Evolutionary conservation across 2,329 filamentous ascomycete genomes (phyloP).

Genomic region (Penicillium brasilianum): DNA sequence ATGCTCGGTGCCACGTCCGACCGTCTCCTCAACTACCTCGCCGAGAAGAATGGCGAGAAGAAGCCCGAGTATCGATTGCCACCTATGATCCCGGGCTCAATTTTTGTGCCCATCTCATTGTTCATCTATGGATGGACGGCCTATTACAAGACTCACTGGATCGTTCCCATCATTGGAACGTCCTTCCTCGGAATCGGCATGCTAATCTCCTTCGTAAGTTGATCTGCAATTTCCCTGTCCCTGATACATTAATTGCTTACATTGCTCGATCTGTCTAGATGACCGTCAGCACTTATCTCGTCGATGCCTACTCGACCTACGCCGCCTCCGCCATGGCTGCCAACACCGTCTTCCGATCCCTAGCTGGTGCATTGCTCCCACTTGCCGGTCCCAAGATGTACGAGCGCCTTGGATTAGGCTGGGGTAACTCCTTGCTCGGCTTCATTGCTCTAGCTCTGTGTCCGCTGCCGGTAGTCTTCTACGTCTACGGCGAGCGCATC

Average conservation of each 20-base stretch:
- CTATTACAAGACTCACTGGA: constrained; percentile 60
- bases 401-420: constrained; percentile 52
- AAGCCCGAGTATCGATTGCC: constrained; percentile 58
- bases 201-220: constrained; percentile 57
- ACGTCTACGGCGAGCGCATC: constrained; percentile 42
- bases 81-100: constrained; percentile 59
- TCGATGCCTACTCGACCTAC: constrained; percentile 59
- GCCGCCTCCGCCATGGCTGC: constrained; percentile 59
- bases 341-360: constrained; percentile 59
- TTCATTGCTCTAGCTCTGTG: constrained; percentile 59
- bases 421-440: constrained; percentile 61
- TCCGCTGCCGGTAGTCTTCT: constrained; percentile 45
- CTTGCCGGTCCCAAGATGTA: constrained; percentile 63
- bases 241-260: background rate
- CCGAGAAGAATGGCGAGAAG: constrained; percentile 44
- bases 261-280: constrained; percentile 16
- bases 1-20: constrained; percentile 44
- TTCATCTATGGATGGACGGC: constrained; percentile 66
- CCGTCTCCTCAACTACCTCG: constrained; percentile 36
- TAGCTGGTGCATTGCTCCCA: constrained; percentile 64
- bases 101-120: constrained; percentile 60
- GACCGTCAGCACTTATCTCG: constrained; percentile 59
- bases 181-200: constrained; percentile 60
- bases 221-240: background rate
- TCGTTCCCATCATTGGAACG: constrained; percentile 65